phyloP scores from a whole-genome alignment of 176 grass and related monocot species.

The Aegilops bicornis region DNA sequence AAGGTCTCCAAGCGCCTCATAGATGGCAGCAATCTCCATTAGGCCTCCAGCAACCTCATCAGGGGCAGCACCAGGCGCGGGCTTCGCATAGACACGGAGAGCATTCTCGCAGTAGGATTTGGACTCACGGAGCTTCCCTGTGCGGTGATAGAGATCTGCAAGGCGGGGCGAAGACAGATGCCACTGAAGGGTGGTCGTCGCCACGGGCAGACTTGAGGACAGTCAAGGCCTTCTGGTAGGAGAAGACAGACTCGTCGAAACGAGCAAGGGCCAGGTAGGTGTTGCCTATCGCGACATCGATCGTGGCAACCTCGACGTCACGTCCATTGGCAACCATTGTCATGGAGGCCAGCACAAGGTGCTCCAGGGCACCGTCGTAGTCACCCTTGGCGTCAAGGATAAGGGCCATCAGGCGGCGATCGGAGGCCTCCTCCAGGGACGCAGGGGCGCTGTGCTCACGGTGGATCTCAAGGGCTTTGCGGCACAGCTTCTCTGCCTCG shows the following conservation, averaged over 20 bases:
- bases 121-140: constrained; percentile 77
- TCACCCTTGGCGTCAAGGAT: constrained; percentile 94
- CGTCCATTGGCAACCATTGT: constrained; percentile 81
- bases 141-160: constrained; percentile 83
- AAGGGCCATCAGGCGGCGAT: constrained; percentile 90
- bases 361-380: constrained; percentile 82
- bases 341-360: constrained; percentile 98
- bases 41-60: constrained; percentile 86
- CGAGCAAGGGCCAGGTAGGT: constrained; percentile 85
- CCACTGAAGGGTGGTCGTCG: constrained; percentile 74
- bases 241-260: constrained; percentile 98
- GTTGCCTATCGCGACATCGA: constrained; percentile 82
- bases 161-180: constrained; percentile 83
- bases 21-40: constrained; percentile 93
- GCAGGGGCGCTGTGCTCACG: constrained; percentile 83
- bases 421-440: constrained; percentile 86
- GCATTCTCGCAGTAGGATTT: constrained; percentile 97
- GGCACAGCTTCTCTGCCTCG: constrained; percentile 89
- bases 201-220: constrained; percentile 85
- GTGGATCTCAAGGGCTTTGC: constrained; percentile 86
- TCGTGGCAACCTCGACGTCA: constrained; percentile 78
- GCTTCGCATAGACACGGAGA: constrained; percentile 69
- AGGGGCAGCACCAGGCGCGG: constrained; percentile 63
- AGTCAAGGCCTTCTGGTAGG: constrained; percentile 91
- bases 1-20: constrained; percentile 77